Evolutionary conservation across 2,329 filamentous ascomycete genomes (phyloP).

Genomic region (Fusarium oxysporum): DNA sequence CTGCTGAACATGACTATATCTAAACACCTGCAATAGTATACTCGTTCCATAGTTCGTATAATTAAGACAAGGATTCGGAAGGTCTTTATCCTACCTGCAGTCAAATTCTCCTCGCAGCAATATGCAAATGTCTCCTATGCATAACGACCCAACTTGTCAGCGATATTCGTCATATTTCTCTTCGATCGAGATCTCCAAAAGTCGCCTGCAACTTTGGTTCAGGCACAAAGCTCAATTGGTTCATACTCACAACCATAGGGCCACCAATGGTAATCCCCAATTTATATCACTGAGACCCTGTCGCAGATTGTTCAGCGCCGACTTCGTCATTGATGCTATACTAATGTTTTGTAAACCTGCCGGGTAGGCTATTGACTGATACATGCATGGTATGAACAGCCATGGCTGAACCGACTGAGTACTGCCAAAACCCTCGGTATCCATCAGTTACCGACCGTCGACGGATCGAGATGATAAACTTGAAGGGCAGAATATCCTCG

Average conservation of each 20-base stretch:
- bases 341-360: not conserved
- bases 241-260: not conserved
- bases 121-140: not conserved
- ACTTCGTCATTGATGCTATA: slow-evolving; percentile 28
- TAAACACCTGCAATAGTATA: not conserved
- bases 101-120: not conserved
- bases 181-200: slow-evolving; percentile 13
- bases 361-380: not conserved
- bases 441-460: slow-evolving; percentile 22
- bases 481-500: slow-evolving; percentile 19
- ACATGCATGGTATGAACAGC: not conserved
- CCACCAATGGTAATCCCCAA: not conserved
- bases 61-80: not conserved
- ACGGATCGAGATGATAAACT: not conserved
- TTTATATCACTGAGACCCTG: not conserved
- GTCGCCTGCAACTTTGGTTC: not conserved
- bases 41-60: not conserved
- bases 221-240: slow-evolving; percentile 5
- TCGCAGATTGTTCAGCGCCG: not conserved
- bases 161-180: slow-evolving; percentile 7
- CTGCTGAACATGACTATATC: not conserved
- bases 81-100: not conserved
- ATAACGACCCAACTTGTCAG: not conserved
- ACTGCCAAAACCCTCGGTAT: not conserved
- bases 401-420: not conserved